phyloP scores from a whole-genome alignment of 176 grass and related monocot genomes.

The Urochloa ruziziensis region DNA sequence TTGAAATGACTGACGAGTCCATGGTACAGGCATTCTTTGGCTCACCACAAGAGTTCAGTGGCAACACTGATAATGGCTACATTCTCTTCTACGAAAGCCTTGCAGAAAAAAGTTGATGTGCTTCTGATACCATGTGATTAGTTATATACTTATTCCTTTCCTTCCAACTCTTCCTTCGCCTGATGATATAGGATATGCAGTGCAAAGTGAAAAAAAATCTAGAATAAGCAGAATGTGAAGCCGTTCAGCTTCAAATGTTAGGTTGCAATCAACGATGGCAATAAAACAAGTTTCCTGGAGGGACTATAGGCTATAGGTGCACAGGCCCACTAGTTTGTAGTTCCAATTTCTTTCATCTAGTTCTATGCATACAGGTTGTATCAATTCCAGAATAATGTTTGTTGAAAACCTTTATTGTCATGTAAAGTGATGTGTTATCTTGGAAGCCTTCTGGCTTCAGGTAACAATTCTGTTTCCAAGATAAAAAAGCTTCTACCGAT shows the following conservation, averaged over 20 bases:
- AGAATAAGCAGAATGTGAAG: constrained; percentile 45
- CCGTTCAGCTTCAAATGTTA: constrained; percentile 34
- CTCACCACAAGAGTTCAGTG: constrained; percentile 79
- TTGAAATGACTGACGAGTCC: constrained; percentile 91
- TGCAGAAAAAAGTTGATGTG: constrained; percentile 44
- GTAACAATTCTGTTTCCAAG: constrained; percentile 26
- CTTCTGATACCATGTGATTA: constrained; percentile 7
- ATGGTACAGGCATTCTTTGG: constrained; percentile 89
- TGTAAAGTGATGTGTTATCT: constrained; percentile 26
- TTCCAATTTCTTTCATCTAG: background rate
- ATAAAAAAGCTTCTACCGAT: background rate
- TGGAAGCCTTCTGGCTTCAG: constrained; percentile 17
- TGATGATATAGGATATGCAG: constrained; percentile 26
- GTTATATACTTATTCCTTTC: constrained; percentile 21
- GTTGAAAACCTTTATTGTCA: background rate
- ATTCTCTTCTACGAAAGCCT: constrained; percentile 95
- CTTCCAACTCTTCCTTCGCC: background rate
- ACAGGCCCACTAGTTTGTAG: constrained; percentile 14
- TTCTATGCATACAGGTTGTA: constrained; percentile 15
- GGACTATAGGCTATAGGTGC: constrained; percentile 7
- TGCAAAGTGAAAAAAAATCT: constrained; percentile 16
- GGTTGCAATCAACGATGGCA: constrained; percentile 12
- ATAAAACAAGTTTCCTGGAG: constrained; percentile 30
- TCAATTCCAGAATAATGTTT: constrained; percentile 25
- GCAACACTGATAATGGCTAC: constrained; percentile 92